Base-by-base conservation (phyloP, 768 basidiomycete genomes). In the Clitopilus hobsonii region DNA sequence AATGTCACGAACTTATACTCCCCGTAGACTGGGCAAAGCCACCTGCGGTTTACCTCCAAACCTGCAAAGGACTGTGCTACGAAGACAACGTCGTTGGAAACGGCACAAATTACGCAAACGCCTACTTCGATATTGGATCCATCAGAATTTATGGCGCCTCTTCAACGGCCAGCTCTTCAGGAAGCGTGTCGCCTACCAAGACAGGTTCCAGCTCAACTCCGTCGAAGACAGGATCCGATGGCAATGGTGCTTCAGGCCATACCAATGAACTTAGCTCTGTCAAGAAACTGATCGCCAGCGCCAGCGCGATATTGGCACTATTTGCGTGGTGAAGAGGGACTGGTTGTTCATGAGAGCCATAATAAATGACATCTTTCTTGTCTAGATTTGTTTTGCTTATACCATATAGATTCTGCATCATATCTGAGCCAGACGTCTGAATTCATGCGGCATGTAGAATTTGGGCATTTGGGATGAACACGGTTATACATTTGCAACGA, bases 101-200 rank as follows among this genome's bases (percentile, higher is more conserved):
- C 53, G 78, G 82, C 3, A 76, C 82, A 16, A 78, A 76, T 60
- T 90, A 84, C 67, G 75, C 80, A 64, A 76, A 73, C 28, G 86
- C 86, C 1, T 88, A 84, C 71, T 93, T 90, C 60, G 89, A 91
- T 65, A 77, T 92, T 52, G 74, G 77, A 13, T 83, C 76, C 24
- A 73, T 88, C 55, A 7, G 30, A 7, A 32, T 32, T 16, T 32
- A 32, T 16, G 30, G 30, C 16, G 30, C 30, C 16, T 7, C 30
- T 16, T 32, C 30, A 7, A 32, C 30, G 8, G 30, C 16, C 16
- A 32, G 30, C 30, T 32, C 30, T 7, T 7, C 30, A 7, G 30
- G 30, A 32, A 16, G 30, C 30, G 8, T 16, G 7, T 32, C 30
- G 8, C 30, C 30, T 32, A 32, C 30, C 30, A 32, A 32, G 8